Evolutionary conservation across 352 stramenopile genomes (phyloP), one percentile per base, ranked within the genome.

Genomic region (Pythium utonaiense): DNA sequence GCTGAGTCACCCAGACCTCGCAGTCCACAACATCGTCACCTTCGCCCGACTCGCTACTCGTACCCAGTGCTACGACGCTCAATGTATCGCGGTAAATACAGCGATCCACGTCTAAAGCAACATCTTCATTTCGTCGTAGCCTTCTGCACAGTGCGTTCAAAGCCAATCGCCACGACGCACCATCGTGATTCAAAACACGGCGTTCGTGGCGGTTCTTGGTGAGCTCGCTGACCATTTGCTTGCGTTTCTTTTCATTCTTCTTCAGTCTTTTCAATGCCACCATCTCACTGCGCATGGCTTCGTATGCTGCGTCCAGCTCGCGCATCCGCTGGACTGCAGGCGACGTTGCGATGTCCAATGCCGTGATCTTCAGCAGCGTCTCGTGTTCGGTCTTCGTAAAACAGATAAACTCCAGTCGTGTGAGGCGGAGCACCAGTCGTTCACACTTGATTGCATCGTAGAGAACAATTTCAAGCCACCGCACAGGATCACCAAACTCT

Each of bases 351-450:
- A 78, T 62, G 27, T 51, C 57, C n/a, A 88, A 62, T 19, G 78
- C 48, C 3, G 72, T 54, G 13, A 83, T 53, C 6, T 60, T 53
- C 1, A 84, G 68, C 33, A 80, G 72, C 9, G 74, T 70, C 13
- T 84, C 75, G 24, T 73, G 57, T 10, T 60, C 48, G 7, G 17
- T n/a, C 53, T 86, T 86, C 14, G 78, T 75, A 24, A 86, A 54
- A 1, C 64, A 50, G 2, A 88, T 53, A 62, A 63, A 79, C 41
- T 83, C 74, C 6, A 88, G 60, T 16, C 68, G 69, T 2, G 56
- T 62, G 7, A 86, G 34, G 5, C 67, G 21, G 6, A 86, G 48
- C 21, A 3, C 54, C 7, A 38, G 27, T 12, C 41, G 62, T 0
- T 33, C 25, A 13, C 58, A 73, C 13, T 55, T 56, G 0, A 16